These are phyloP conservation scores for Clonostachys chloroleuca DNA, from an alignment of 2,329 filamentous ascomycete species.

Conservation along the genomic window DNA sequence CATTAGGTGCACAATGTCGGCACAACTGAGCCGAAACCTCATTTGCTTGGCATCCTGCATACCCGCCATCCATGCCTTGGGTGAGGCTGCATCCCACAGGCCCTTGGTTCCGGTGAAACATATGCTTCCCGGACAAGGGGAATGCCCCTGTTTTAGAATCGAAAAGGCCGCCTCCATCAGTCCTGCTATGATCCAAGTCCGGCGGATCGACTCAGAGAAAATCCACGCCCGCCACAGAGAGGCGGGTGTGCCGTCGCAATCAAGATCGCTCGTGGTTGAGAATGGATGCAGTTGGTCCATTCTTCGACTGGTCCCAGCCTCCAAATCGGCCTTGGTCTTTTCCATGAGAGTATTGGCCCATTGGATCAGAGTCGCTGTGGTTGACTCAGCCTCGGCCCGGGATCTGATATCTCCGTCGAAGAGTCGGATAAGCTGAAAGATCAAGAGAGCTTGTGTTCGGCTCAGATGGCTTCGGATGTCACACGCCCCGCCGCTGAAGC, in stretches of 20 bases:
- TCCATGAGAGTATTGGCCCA: conserved; percentile 1
- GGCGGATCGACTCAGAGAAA: conserved; percentile 13
- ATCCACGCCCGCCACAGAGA: conserved; percentile 12
- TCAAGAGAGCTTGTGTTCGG: conserved; percentile 2
- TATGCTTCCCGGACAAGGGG: conserved; percentile 11
- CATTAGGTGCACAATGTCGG: not conserved
- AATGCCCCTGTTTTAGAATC: conserved; percentile 6
- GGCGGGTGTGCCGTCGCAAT: conserved; percentile 1
- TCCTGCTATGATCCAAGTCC: conserved; percentile 10
- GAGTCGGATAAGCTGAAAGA: conserved; percentile 3
- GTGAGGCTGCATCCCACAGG: conserved; percentile 11
- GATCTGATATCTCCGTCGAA: conserved; percentile 5
- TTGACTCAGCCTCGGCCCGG: conserved; percentile 1
- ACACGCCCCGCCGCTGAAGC: not conserved
- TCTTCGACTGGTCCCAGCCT: not conserved
- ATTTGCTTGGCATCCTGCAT: not conserved
- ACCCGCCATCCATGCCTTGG: conserved; percentile 3
- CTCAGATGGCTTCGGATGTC: conserved; percentile 1
- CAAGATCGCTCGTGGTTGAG: not conserved
- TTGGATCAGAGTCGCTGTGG: not conserved
- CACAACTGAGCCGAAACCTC: not conserved
- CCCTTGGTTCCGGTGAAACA: conserved; percentile 10
- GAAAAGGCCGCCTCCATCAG: conserved; percentile 6
- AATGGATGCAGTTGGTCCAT: not conserved
- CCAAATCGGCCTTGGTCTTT: not conserved